phyloP scores from a whole-genome alignment of 805 yeast species.

The Candida maris region DNA sequence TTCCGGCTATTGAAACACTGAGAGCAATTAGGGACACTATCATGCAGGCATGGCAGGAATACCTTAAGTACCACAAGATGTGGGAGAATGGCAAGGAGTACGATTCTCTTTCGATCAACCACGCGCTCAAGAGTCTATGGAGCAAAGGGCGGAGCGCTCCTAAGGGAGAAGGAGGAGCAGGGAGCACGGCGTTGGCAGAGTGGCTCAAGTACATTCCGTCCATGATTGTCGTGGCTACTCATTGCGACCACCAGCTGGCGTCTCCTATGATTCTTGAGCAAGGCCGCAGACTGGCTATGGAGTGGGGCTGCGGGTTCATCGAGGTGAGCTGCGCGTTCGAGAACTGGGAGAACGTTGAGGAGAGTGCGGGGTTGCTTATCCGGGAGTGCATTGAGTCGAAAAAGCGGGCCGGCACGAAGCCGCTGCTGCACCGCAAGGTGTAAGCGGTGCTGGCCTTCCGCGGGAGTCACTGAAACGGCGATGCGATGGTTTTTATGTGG shows the following conservation, averaged over 20 bases:
- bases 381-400: conserved; percentile 52
- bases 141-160: conserved; percentile 23
- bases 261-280: conserved; percentile 57
- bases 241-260: conserved; percentile 50
- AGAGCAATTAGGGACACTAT: conserved; percentile 53
- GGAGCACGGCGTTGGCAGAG: conserved; percentile 1
- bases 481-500: too few relatives aligned
- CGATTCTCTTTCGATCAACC: conserved; percentile 59
- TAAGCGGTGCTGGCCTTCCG: too few relatives aligned
- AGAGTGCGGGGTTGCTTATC: conserved; percentile 51
- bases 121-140: conserved; percentile 58
- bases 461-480: too few relatives aligned
- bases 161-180: not conserved
- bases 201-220: conserved; percentile 46
- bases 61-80: conserved; percentile 45
- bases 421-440: not conserved
- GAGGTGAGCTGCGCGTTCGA: conserved; percentile 50
- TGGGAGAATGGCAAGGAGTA: conserved; percentile 67
- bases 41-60: conserved; percentile 73
- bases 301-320: conserved; percentile 66
- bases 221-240: conserved; percentile 63
- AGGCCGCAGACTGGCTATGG: conserved; percentile 53
- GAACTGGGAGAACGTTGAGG: conserved; percentile 50
- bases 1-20: conserved; percentile 32
- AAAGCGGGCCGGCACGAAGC: conserved; percentile 7